Percentiles rank a stretch among this genome's conserved stretches.
Conservation (phyloP, 1,139 yeast species). For the Spathaspora jeffriesii region DNA sequence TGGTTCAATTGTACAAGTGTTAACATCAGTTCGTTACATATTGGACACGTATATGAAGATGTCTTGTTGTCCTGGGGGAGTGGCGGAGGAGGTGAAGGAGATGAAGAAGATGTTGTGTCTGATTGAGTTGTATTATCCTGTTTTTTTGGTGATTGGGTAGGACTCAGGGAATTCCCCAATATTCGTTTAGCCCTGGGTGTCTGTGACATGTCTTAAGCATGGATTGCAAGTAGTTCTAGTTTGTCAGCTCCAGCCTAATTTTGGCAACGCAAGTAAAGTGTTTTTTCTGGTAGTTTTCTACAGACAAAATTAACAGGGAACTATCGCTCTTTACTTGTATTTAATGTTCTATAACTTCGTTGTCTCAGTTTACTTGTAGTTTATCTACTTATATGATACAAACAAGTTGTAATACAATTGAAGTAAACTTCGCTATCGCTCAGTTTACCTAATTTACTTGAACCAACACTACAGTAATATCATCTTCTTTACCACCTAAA, state of each 20-base stretch:
- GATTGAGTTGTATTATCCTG: background rate
- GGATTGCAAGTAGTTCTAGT: background rate
- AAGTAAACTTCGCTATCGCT: too few relatives aligned
- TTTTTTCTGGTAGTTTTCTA: too few relatives aligned
- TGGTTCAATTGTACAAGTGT: slow-evolving; percentile 59
- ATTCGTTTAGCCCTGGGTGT: slow-evolving; percentile 19
- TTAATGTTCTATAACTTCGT: too few relatives aligned
- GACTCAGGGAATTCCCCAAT: slow-evolving; percentile 18
- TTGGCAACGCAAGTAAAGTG: background rate
- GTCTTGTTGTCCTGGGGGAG: background rate
- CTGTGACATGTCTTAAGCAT: background rate
- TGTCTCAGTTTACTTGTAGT: too few relatives aligned
- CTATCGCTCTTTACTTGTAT: too few relatives aligned
- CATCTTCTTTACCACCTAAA: slow-evolving; percentile 95
- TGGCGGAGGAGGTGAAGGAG: background rate
- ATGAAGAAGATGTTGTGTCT: background rate
- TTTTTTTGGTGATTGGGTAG: background rate
- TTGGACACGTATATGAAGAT: background rate
- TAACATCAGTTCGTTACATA: slow-evolving; percentile 60
- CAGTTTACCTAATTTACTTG: slow-evolving; percentile 51
- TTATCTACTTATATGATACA: too few relatives aligned
- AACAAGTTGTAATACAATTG: background rate
- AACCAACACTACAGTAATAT: slow-evolving; percentile 79
- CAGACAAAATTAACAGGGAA: too few relatives aligned
- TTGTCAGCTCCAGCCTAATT: background rate